These are phyloP conservation scores for Fraxinus excelsior DNA, from an alignment of 257 asterid genomes.

Conservation along the genomic window DNA sequence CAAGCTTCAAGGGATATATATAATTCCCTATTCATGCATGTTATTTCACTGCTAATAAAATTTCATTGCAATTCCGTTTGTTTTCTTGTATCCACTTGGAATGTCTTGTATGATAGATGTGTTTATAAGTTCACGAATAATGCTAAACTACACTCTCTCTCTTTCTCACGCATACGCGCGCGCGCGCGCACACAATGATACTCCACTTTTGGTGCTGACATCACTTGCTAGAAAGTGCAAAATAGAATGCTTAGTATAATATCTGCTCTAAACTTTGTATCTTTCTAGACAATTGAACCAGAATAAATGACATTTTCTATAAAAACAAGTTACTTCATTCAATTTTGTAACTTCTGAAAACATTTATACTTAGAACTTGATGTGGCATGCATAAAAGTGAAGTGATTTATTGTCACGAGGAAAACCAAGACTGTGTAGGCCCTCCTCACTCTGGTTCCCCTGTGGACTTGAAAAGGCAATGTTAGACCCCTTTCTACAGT, in stretches of 20 bases:
- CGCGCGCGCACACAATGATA: not conserved
- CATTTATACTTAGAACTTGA: not conserved
- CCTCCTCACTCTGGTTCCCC: not conserved
- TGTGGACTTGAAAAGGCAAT: not conserved
- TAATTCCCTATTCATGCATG: not conserved
- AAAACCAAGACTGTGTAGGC: not conserved
- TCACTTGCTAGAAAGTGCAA: not conserved
- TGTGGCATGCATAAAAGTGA: not conserved
- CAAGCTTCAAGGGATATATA: conserved; percentile 3
- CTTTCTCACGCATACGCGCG: not conserved
- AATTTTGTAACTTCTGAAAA: not conserved
- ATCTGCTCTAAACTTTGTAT: not conserved
- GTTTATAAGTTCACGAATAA: not conserved
- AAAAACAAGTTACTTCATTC: not conserved
- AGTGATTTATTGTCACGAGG: not conserved
- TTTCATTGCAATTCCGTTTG: conserved; percentile 9
- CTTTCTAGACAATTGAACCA: not conserved
- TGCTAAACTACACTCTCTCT: conserved; percentile 4
- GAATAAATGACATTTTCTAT: not conserved
- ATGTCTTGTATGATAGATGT: conserved; percentile 6
- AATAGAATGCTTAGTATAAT: not conserved
- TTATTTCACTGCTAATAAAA: conserved; percentile 22
- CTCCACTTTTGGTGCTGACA: not conserved
- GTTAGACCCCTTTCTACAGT: not conserved
- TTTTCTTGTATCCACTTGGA: not conserved